Percentiles rank a stretch among this genome's conserved stretches.
Conservation (phyloP, 2,329 filamentous ascomycete species). For the Apiospora koreana region DNA sequence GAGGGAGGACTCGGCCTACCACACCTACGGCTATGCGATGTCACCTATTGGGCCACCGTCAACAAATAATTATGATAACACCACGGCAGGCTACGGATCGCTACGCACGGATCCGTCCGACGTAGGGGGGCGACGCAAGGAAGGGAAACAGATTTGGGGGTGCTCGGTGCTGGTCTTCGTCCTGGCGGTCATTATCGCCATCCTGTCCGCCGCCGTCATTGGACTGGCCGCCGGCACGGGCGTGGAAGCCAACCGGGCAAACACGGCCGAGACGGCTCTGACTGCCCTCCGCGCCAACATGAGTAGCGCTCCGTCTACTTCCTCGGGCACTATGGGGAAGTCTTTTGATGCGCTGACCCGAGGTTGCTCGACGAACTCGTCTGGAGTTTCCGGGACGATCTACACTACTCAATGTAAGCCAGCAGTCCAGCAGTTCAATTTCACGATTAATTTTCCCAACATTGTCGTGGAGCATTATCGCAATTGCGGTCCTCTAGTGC, state of each 20-base stretch:
- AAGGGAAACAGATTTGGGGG: constrained; percentile 30
- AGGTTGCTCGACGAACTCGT: constrained; percentile 36
- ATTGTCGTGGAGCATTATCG: not conserved
- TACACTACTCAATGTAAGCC: constrained; percentile 41
- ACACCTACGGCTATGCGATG: constrained; percentile 19
- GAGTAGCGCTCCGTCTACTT: constrained; percentile 13
- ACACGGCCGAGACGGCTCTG: constrained; percentile 35
- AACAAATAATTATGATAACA: constrained; percentile 23
- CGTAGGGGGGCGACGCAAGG: constrained; percentile 17
- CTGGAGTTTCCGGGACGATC: constrained; percentile 36
- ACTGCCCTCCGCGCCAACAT: constrained; percentile 17
- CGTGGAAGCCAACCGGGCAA: constrained; percentile 41
- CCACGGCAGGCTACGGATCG: constrained; percentile 18
- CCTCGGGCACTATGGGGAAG: constrained; percentile 34
- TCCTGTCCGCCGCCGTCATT: constrained; percentile 42
- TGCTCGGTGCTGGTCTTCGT: constrained; percentile 41
- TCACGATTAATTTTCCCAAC: not conserved
- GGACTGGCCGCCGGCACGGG: constrained; percentile 47
- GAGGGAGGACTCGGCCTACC: constrained; percentile 18
- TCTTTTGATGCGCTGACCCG: not conserved
- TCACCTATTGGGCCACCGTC: constrained; percentile 15
- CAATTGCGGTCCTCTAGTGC: not conserved
- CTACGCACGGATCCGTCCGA: constrained; percentile 18
- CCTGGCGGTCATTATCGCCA: constrained; percentile 41
- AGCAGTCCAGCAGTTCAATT: not conserved